Evolutionary conservation across 2,329 filamentous ascomycete species (phyloP), one percentile per base, ranked within the genome.

Genomic region (Incumbomyces delicatus): DNA sequence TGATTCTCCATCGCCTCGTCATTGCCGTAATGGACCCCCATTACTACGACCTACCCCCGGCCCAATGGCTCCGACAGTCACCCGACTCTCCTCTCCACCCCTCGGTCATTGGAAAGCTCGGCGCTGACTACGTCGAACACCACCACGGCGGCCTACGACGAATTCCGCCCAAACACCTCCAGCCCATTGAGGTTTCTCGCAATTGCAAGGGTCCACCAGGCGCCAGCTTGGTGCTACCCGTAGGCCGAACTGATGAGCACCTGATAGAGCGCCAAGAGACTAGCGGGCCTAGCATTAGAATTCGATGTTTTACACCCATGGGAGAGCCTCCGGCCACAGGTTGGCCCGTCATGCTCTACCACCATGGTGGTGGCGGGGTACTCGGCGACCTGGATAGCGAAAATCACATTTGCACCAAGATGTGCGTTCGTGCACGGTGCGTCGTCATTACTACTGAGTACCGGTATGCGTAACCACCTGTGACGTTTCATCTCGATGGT

Each of bases 291-390:
- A 61, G 70, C 16, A 59, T 78, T n/a, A 53, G 52, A 1, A 56
- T 77, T 12, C 66, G 75, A 13, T 68, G 64, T 30, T 79, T 78
- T 52, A 75, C 69, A 1, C 76, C 76, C 0, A 56, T 60, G 4
- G 71, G 70, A 0, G 50, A 63, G 5, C 43, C 53, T 14, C 50
- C 52, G 4, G 41, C 55, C 0, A 54, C 52, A 0, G 76, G 76
- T 18, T 79, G 75, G 75, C 76, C 76, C 1, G 67, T 73, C 7
- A 69, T 74, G 57, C 53, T 79, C 2, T 80, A 76, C 57, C 76
- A 70, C 53, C 76, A 80, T 53, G 76, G 76, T 4, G 76, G 76
- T 1, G 76, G 76, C 2, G 79, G 75, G 75, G 75, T 78, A 2
- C 54, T 78, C 27, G 76, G 76, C 0, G 75, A 72, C 38, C 76